Conservation (phyloP, 78 protist genomes). For the Mastigamoeba balamuthi region DNA sequence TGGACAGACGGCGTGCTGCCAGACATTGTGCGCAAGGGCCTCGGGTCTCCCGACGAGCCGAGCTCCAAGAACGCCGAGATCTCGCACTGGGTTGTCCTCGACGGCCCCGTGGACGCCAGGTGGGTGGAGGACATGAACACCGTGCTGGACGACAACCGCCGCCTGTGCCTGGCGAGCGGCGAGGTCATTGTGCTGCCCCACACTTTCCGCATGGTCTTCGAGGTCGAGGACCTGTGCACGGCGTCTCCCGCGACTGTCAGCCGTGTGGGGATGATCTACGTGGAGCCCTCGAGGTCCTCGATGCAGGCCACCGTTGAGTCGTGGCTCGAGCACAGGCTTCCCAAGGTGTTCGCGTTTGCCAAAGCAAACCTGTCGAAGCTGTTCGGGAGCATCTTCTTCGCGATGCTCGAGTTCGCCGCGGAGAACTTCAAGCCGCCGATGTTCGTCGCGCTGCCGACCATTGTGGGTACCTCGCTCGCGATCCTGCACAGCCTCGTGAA, state of each 20-base stretch:
- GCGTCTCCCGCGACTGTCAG: slow-evolving; percentile 66
- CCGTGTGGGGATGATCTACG: slow-evolving; percentile 69
- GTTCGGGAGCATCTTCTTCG: too few relatives aligned
- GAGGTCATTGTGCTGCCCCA: slow-evolving; percentile 66
- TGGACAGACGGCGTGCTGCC: slow-evolving; percentile 90
- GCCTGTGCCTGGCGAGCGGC: slow-evolving; percentile 64
- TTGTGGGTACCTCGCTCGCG: too few relatives aligned
- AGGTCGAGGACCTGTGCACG: slow-evolving; percentile 26
- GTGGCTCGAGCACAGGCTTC: background rate
- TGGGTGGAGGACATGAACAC: slow-evolving; percentile 85
- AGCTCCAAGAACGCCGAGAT: background rate
- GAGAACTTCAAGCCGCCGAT: too few relatives aligned
- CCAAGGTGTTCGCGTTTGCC: background rate
- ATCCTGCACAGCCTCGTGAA: background rate
- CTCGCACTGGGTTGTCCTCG: slow-evolving; percentile 67
- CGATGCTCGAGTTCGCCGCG: too few relatives aligned
- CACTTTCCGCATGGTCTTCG: slow-evolving; percentile 70
- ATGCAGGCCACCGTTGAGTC: background rate
- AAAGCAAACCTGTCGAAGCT: slow-evolving; percentile 4
- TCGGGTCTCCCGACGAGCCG: slow-evolving; percentile 10
- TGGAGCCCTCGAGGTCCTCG: slow-evolving; percentile 12
- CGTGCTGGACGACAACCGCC: slow-evolving; percentile 87
- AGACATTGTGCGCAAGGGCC: slow-evolving; percentile 65
- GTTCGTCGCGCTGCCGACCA: too few relatives aligned
- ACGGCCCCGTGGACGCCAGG: slow-evolving; percentile 84